Percentiles rank a stretch among this genome's conserved stretches.
Conservation (phyloP, 2,329 filamentous ascomycete species). For the Fusarium fujikuroi region DNA sequence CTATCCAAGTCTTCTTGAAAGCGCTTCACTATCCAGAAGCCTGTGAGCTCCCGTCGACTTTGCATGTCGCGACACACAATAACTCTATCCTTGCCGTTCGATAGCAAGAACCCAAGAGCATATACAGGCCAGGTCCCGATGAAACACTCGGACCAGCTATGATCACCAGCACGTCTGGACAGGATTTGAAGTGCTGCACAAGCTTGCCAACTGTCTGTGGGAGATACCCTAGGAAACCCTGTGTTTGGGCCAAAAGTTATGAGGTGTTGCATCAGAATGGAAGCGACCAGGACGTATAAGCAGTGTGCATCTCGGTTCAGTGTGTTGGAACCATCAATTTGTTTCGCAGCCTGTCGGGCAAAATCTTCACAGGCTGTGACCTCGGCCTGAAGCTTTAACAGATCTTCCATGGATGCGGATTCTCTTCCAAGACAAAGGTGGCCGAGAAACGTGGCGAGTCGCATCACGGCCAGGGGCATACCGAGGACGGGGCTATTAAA, state of each 20-base stretch:
- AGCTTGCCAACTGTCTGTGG: background rate
- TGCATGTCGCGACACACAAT: background rate
- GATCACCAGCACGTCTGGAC: background rate
- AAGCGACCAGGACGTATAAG: background rate
- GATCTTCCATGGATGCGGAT: background rate
- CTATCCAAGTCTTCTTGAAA: background rate
- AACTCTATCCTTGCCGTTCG: background rate
- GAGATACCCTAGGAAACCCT: background rate
- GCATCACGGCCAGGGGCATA: background rate
- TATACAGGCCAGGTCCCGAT: background rate
- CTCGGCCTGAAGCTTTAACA: accelerated
- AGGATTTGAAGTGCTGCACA: background rate
- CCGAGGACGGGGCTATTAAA: background rate
- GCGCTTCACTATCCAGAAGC: background rate
- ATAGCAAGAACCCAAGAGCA: background rate
- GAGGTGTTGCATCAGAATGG: background rate
- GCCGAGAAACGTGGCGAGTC: background rate
- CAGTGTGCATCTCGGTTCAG: background rate
- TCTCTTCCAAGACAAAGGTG: background rate
- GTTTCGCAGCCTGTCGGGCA: background rate
- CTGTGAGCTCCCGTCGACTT: background rate
- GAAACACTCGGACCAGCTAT: background rate
- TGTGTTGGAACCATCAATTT: accelerated
- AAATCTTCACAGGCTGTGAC: background rate
- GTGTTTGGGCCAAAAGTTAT: background rate